Conservation (phyloP, 2,329 filamentous ascomycete genomes). For the Phialophora macrospora region DNA sequence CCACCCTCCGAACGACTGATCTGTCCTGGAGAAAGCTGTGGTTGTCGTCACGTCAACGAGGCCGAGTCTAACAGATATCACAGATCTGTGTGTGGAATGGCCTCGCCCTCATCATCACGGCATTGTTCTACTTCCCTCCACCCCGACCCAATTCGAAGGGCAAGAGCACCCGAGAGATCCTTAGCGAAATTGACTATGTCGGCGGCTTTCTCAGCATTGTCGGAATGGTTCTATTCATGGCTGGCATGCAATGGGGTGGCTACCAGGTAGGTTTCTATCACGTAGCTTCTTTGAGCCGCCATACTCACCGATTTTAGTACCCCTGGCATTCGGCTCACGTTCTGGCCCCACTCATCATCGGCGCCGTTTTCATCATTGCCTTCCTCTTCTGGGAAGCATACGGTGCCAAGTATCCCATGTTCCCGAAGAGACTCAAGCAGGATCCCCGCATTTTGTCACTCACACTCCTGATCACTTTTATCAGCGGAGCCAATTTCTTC, state of each 20-base stretch:
- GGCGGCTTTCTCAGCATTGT: conserved; percentile 48
- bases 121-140: conserved; percentile 54
- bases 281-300: not conserved
- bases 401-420: conserved; percentile 53
- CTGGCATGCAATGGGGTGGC: conserved; percentile 59
- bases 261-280: conserved; percentile 44
- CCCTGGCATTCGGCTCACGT: conserved; percentile 52
- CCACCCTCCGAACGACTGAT: not conserved
- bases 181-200: conserved; percentile 56
- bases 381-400: conserved; percentile 55
- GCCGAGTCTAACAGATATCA: not conserved
- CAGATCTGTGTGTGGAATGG: conserved; percentile 46
- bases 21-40: not conserved
- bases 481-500: conserved; percentile 65
- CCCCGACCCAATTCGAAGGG: conserved; percentile 46
- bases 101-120: conserved; percentile 49
- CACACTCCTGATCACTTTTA: conserved; percentile 64
- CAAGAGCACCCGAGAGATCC: conserved; percentile 42
- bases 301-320: conserved; percentile 43
- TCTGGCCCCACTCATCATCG: conserved; percentile 53
- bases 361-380: conserved; percentile 46
- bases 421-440: conserved; percentile 52
- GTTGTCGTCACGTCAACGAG: too few species aligned
- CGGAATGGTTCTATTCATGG: conserved; percentile 48
- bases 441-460: conserved; percentile 57